Base-by-base conservation (phyloP, 352 stramenopile genomes). In the Pythium biforme region DNA sequence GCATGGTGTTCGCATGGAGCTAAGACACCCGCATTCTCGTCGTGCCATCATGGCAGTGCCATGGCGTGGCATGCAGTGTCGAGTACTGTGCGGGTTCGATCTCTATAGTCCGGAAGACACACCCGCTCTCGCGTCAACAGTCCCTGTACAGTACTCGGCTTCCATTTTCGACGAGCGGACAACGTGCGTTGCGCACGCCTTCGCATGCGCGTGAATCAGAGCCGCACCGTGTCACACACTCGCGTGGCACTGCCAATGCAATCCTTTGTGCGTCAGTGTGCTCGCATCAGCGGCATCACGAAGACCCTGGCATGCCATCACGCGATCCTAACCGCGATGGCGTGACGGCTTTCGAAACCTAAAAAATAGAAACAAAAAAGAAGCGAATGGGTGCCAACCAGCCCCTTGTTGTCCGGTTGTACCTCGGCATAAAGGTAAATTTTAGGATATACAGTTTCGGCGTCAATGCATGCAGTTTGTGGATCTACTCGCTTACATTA, bases 151-250 rank as follows among this genome's bases (percentile, higher is more conserved):
- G 20, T 25, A 51, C 17, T 48, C 40, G 9, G 20, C 45, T 39
- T 51, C 45, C 22, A 51, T 51, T 51, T 51, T 51, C 45, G 45
- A 51, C 45, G n/a, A 29, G 20, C 37, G 37, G 37, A 43, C 37
- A n/a, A 43, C 37, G 31, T 37, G 31, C 31, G 31, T n/a, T 37
- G 31, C 37, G 37, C 37, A 14, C 34, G 9, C 34, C 14, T 43
- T 14, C 9, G 17, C 37, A 12, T n/a, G 17, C 15, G 17, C 12
- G 37, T n/a, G 37, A 2, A 43, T 43, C 37, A 43, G 37, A 43
- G 37, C 11, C 37, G n/a, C 37, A 43, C 37, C 37, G 37, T 43
- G 37, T 43, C 37, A 43, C 37, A 43, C 37, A 43, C 37, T 10
- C 37, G 37, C 37, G 37, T n/a, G 37, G 37, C 37, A n/a, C 9